Conservation (phyloP, 176 grass and related monocot genomes). For the Elaeis guineensis region DNA sequence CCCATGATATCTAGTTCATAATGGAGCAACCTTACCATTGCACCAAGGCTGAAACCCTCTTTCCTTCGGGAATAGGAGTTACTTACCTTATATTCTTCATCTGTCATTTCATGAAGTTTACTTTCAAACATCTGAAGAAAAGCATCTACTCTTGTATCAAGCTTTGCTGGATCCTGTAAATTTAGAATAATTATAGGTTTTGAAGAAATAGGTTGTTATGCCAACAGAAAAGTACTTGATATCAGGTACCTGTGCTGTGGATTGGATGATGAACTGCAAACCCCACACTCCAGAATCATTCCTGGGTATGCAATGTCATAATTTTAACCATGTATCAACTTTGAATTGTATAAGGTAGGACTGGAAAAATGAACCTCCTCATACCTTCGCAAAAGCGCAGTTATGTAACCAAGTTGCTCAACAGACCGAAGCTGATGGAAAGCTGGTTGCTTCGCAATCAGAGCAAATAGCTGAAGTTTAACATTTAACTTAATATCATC, state of each 20-base stretch:
- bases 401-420: conserved; percentile 99
- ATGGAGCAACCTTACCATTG: no score
- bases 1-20: no score
- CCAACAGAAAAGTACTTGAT: not conserved
- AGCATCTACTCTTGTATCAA: conserved; percentile 67
- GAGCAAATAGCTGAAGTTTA: conserved; percentile 70
- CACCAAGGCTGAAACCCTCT: no score
- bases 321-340: no score
- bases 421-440: conserved; percentile 91
- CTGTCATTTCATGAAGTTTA: conserved; percentile 61
- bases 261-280: conserved; percentile 94
- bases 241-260: conserved; percentile 59
- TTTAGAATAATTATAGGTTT: conserved; percentile 22
- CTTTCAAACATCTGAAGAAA: conserved; percentile 75
- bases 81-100: conserved; percentile 75
- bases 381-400: conserved; percentile 58
- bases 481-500: conserved; percentile 85
- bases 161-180: conserved; percentile 66
- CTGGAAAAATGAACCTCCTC: conserved; percentile 2
- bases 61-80: no score
- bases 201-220: conserved; percentile 6
- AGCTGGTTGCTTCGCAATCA: conserved; percentile 87
- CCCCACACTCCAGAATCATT: conserved; percentile 66
- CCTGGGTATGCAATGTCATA: conserved; percentile 26
- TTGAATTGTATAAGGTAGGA: no score